A percentile compares a stretch with the other conserved stretches of the same genome.
phyloP scores from a whole-genome alignment of 1,139 yeast species.

The Debaryomyces sp. region DNA sequence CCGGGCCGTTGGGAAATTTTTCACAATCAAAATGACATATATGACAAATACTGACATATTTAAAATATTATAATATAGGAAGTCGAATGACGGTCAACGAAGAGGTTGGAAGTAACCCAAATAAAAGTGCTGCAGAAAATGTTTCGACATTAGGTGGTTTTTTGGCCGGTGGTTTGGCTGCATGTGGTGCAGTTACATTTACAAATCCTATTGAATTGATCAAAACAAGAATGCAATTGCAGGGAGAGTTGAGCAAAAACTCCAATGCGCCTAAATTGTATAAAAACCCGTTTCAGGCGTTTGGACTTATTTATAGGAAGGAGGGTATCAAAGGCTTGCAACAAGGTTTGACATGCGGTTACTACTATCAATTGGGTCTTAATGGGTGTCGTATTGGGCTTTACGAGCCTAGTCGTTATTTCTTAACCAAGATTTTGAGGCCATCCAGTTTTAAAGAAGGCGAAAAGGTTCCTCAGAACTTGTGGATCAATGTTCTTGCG shows the following conservation, averaged over 20 bases:
- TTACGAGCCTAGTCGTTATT: constrained; percentile 81
- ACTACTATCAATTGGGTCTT: constrained; percentile 83
- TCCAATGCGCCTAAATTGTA: constrained; percentile 58
- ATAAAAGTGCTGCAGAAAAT: constrained; percentile 49
- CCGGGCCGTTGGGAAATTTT: constrained; percentile 8
- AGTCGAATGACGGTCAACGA: not conserved
- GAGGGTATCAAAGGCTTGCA: constrained; percentile 91
- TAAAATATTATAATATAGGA: not conserved
- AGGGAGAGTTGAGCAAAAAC: constrained; percentile 77
- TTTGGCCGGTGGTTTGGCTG: constrained; percentile 92
- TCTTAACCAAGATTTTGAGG: constrained; percentile 56
- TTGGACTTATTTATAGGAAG: constrained; percentile 67
- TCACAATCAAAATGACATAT: not conserved
- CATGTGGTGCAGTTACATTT: constrained; percentile 96
- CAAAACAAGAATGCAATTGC: constrained; percentile 94
- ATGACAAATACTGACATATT: not conserved
- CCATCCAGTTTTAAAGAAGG: constrained; percentile 51
- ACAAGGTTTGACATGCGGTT: constrained; percentile 83
- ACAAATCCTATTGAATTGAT: constrained; percentile 95
- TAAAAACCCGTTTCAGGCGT: constrained; percentile 85
- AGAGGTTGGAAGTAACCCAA: not conserved
- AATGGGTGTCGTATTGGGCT: constrained; percentile 94
- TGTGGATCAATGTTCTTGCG: constrained; percentile 70
- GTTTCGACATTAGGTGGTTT: constrained; percentile 79
- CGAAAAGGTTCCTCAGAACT: constrained; percentile 54